Evolutionary conservation across 2,329 filamentous ascomycete species (phyloP), one percentile per base, ranked within the genome.

Genomic region (Bipolaris gigantea): DNA sequence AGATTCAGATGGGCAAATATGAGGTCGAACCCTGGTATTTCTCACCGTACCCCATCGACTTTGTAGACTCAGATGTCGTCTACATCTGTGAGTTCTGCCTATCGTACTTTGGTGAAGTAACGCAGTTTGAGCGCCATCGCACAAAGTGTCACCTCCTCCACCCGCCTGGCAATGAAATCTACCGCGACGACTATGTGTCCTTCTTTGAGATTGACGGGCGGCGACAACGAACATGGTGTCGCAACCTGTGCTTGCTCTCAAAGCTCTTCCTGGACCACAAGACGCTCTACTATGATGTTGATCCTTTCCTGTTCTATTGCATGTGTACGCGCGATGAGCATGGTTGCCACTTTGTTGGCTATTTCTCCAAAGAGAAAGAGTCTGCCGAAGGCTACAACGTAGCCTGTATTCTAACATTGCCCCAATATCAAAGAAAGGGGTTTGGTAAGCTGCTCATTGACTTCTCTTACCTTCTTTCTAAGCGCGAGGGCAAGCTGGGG

Each of bases 11-110:
- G 81, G 95, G 94, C 40, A 86, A 88, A 64, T 89, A 87, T 71
- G 91, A 97, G 67, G 85, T 99, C 39, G 95, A 96, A 72, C 94
- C 94, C 0, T 99, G 94, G 94, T 99, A 99, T 75, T 99, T 99
- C 78, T 96, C 92, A 5, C 94, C 94, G 0, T 99, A 99, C 67
- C 94, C 94, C 0, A 89, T 95, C 69, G 81, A 87, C 2, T 97
- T 96, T 72, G 88, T 88, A 19, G 89, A 94, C 64, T 89, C 89
- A 63, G 94, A 99, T 63, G 83, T 94, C 60, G 90, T 97, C 62
- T 97, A 89, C 77, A 93, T 99, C 66, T 97, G 95, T 82, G 95
- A 99, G 74, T 97, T 97, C 76, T 99, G 94, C 69, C 82, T 99
- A 21, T 88, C 85, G 62, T 99, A 99, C 76, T 97, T 90, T 69